Percentiles rank a stretch among this genome's conserved stretches.
Conservation (phyloP, 129 eudicot genomes). For the Flaveria robusta region DNA sequence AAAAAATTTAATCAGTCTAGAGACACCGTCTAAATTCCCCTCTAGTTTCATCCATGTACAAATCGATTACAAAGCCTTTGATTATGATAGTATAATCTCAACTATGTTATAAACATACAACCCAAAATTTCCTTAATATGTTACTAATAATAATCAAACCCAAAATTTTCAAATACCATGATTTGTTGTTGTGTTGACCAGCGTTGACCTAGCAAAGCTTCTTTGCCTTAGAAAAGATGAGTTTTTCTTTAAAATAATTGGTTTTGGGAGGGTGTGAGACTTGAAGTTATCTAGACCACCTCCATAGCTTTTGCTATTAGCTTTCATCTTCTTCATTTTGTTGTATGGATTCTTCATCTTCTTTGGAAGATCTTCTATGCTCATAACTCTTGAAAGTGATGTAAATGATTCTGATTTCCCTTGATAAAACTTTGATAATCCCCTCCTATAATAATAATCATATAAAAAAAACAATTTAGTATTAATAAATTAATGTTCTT, state of each 20-base stretch:
- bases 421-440: slow-evolving; percentile 68
- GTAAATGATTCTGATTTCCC: slow-evolving; percentile 85
- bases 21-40: not conserved
- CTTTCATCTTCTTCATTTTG: slow-evolving; percentile 45
- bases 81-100: slow-evolving; percentile 8
- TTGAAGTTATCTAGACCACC: slow-evolving; percentile 54
- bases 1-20: not conserved
- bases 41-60: not conserved
- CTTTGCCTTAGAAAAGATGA: slow-evolving; percentile 36
- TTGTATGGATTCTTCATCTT: slow-evolving; percentile 44
- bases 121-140: slow-evolving; percentile 16
- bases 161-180: slow-evolving; percentile 19
- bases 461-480: not conserved
- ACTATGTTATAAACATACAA: slow-evolving; percentile 16
- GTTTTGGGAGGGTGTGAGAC: slow-evolving; percentile 53
- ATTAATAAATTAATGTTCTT: not conserved
- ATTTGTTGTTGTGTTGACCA: slow-evolving; percentile 33
- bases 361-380: slow-evolving; percentile 81
- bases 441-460: slow-evolving; percentile 50
- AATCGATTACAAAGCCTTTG: slow-evolving; percentile 24
- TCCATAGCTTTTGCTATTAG: slow-evolving; percentile 53
- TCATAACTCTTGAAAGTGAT: slow-evolving; percentile 63
- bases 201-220: slow-evolving; percentile 30
- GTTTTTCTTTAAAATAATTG: slow-evolving; percentile 52
- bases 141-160: slow-evolving; percentile 3